Base-by-base conservation (phyloP, 495 filamentous ascomycete species). In the Hypoxylon subgilvum region DNA sequence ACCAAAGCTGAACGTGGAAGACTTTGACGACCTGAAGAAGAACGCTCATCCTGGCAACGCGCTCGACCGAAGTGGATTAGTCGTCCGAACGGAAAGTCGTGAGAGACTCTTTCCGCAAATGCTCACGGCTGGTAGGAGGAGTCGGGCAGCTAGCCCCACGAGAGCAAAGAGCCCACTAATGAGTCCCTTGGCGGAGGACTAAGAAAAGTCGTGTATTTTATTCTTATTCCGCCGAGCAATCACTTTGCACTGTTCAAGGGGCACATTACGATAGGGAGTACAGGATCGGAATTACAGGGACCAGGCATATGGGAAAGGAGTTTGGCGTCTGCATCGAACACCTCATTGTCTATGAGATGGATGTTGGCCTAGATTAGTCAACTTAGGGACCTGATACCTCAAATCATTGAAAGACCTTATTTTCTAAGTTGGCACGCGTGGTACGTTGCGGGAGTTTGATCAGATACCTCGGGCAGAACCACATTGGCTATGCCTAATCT, bases 71-170 rank as follows among this genome's bases (percentile, higher is more conserved):
- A 85, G 81, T 35, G 90, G 91, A 25, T 69, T 95, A 54, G 88
- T 88, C 25, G 83, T 88, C 2, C 76, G 91, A 59, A 90, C 88
- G 1, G 92, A 94, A 67, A 94, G 90, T 67, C 78, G 89, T 44
- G 92, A 96, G 67, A 81, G 89, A 55, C 69, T 84, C 30, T 70
- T 70, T 16, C 77, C 76, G 27, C 76, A 77, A 54, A 74, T 77
- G 76, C 63, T 77, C 21, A 75, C 74, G 5, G 76, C 78, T 3
- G 80, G 80, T 8, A 71, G 78, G 36, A 78, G 83, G 59, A 87
- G 84, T 71, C 74, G 88, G 41, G 73, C 84, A 19, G 82, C 78
- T 1, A 89, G 85, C 68, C 88, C 88, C 17, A 82, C 79, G 19
- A 75, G 87, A 67, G 63, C 79, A 50, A 85, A 86, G 69, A 88